Base-by-base conservation (phyloP, 2,329 filamentous ascomycete genomes). In the Cordyceps cateniannulata region DNA sequence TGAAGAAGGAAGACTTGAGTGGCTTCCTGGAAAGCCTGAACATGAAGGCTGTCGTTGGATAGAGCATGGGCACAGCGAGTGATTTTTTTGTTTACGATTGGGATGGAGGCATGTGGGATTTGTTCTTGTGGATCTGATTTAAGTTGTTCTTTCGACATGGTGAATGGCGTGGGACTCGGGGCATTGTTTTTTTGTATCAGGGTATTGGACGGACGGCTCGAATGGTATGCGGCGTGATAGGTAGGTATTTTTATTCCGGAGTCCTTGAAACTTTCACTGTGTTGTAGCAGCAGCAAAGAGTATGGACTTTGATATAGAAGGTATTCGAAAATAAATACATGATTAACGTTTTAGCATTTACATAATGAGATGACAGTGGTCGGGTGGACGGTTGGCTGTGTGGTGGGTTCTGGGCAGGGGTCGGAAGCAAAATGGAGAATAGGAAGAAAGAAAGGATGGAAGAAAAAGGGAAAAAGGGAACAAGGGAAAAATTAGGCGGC, bases 1-100 rank as follows among this genome's bases (percentile, higher is more conserved):
- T 99, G n/a, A 88, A 88, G 75, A 97, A 96, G 78, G 95, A 98
- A 71, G 95, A 98, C 74, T 77, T 99, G 29, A 85, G 86, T 18
- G 91, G 88, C 0, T 99, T 99, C 72, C 78, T 99, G 66, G 95
- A 99, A 77, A 88, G 88, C 60, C 74, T 99, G 71, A 97, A 93
- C 75, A 88, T 92, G 83, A 96, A 96, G 81, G 87, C 87, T 61
- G 92, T 98, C 20, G 88, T 88, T 59, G 84, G 85, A 48, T 88
- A 71, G 20, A 22, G 44, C 25, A 52, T 42, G 49, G 27, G 49
- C 40, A 60, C 27, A 54, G 58, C 58, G 49, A 60, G 24, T 61
- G 47, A 52, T 61, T 55, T 56, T n/a, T 54, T 27, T 18, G n/a
- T 55, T 50, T 20, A 25, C 24, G 53, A 10, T 29, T 47, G 24